phyloP scores from a whole-genome alignment of 441 rosid genomes.

The Gossypium trilobum region DNA sequence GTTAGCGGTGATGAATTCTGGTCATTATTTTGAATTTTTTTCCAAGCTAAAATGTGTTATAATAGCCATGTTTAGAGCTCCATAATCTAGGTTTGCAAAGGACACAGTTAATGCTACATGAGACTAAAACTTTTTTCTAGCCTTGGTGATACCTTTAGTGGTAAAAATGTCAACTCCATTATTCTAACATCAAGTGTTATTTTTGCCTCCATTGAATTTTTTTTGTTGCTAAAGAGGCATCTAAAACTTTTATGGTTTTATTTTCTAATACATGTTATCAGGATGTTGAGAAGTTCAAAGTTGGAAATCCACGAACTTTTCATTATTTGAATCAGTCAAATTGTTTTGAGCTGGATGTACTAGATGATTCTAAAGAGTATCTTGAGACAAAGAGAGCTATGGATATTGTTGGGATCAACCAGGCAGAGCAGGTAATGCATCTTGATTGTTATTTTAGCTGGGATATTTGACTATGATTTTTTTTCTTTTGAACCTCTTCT shows the following conservation, averaged over 20 bases:
- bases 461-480: neutral
- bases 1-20: neutral
- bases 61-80: neutral
- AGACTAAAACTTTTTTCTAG: neutral
- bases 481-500: conserved; percentile 17
- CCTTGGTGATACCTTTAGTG: neutral
- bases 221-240: neutral
- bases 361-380: conserved; percentile 76
- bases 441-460: neutral
- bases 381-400: conserved; percentile 70
- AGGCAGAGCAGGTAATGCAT: conserved; percentile 66
- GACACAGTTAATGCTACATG: neutral
- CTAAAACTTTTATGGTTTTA: neutral
- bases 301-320: conserved; percentile 69
- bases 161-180: neutral
- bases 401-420: conserved; percentile 81
- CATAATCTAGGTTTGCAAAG: neutral
- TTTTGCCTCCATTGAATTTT: neutral
- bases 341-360: conserved; percentile 57
- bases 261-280: conserved; percentile 21
- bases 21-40: neutral
- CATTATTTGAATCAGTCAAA: conserved; percentile 90
- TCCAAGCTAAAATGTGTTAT: neutral
- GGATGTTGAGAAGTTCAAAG: conserved; percentile 69
- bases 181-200: neutral